A percentile compares a stretch with the other conserved stretches of the same genome.
Conservation (phyloP, 768 basidiomycete genomes). For the Mycena capillaripes region DNA sequence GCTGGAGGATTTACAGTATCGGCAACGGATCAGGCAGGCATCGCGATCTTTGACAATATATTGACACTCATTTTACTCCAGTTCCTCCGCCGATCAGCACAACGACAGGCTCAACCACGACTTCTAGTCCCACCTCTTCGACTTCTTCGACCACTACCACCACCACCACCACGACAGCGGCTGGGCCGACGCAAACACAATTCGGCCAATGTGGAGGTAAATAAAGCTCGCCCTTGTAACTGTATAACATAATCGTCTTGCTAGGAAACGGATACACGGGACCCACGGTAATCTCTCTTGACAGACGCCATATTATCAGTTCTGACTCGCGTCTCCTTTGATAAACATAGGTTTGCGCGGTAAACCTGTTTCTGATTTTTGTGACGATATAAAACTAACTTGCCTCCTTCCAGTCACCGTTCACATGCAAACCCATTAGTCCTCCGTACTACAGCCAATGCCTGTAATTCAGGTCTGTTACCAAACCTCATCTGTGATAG, state of each 20-base stretch:
- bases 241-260: not conserved
- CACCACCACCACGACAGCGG: conserved; percentile 51
- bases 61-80: not conserved
- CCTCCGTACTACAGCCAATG: conserved; percentile 69
- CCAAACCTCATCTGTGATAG: too few species aligned
- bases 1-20: too few species aligned
- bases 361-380: not conserved
- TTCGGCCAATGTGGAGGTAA: conserved; percentile 69
- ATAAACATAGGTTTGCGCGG: too few species aligned
- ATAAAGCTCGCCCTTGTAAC: not conserved
- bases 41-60: not conserved
- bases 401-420: conserved; percentile 40
- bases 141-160: conserved; percentile 44
- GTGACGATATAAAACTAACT: not conserved
- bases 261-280: conserved; percentile 61
- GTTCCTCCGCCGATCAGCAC: conserved; percentile 26
- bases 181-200: conserved; percentile 56
- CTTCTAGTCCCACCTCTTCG: conserved; percentile 40
- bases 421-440: conserved; percentile 60
- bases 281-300: too few species aligned
- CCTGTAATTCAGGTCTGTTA: too few species aligned
- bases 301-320: too few species aligned
- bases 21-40: conserved; percentile 44
- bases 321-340: too few species aligned
- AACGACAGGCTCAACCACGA: conserved; percentile 38